Evolutionary conservation across 2,329 filamentous ascomycete genomes (phyloP), one percentile per base, ranked within the genome.

Genomic region (Moelleriella libera): DNA sequence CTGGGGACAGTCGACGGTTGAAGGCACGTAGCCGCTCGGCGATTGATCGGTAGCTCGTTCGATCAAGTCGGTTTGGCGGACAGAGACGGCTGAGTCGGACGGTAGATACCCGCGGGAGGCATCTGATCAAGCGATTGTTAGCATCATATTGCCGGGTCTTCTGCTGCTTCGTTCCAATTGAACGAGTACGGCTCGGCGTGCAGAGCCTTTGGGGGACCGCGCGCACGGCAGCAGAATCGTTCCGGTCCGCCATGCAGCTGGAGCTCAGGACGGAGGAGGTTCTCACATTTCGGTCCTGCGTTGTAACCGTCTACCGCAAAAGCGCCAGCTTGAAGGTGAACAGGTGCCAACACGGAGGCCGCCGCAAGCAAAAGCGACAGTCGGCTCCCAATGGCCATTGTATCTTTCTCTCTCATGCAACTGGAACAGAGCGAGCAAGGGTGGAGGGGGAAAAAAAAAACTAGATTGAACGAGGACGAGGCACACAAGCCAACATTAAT

Each of bases 1-100:
- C 6, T 70, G 66, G 4, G 88, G 88, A 58, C 89, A 95, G 52
- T 75, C 63, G 41, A 85, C 82, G 5, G 66, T 60, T 34, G 72
- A 66, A 0, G 89, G 89, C 2, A 80, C 76, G 63, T 96, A 96
- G 51, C 79, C 78, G 57, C 58, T 48, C 46, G 64, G 65, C 12
- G 64, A 62, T 44, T 61, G 52, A 32, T 55, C 49, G n/a, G 58
- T 56, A 21, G 61, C 61, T 50, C 62, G 53, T 45, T 47, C 51
- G 21, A 51, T 50, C 43, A 59, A 45, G 30, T 53, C 47, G 34
- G 40, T 29, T 45, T 51, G 44, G 44, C 44, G 41, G 21, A 21
- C 21, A 21, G 21, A 21, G 21, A 21, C 21, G 21, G 21, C 21
- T 21, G 21, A 21, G 21, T 21, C 21, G 8, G 29, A 44, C 29